Percentiles rank a stretch among this genome's conserved stretches.
phyloP scores from a whole-genome alignment of 2,329 filamentous ascomycete genomes.

The Colletotrichum lupini region DNA sequence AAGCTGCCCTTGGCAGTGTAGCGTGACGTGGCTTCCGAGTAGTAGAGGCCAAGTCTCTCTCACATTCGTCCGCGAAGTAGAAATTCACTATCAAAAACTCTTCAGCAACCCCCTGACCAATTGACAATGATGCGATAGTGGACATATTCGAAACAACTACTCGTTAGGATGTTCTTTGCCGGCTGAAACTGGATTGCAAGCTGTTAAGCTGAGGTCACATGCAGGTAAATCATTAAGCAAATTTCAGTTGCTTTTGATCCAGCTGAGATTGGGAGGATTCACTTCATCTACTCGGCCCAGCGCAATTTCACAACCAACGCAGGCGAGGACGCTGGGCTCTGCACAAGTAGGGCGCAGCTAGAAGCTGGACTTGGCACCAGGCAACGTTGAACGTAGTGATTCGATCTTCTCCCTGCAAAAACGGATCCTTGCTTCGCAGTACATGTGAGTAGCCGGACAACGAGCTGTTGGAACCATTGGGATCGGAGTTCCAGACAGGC shows the following conservation, averaged over 20 bases:
- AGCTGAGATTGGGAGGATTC: background rate
- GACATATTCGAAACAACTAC: background rate
- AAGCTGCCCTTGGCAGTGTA: background rate
- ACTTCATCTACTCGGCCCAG: background rate
- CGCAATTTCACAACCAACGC: background rate
- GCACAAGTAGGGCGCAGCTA: background rate
- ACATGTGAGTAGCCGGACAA: background rate
- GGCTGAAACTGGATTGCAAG: background rate
- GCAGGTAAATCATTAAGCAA: background rate
- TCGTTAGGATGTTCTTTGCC: background rate
- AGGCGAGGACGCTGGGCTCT: background rate
- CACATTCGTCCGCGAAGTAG: background rate
- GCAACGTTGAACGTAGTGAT: background rate
- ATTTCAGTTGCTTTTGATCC: background rate
- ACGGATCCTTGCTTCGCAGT: background rate
- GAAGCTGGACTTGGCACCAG: background rate
- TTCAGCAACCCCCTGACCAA: background rate
- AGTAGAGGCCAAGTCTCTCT: background rate
- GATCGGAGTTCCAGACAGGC: background rate
- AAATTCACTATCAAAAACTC: background rate
- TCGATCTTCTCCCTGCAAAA: background rate
- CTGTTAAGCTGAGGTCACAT: background rate
- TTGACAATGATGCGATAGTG: background rate
- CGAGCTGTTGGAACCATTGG: background rate
- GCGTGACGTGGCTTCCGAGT: background rate